phyloP scores from a whole-genome alignment of 2,329 filamentous ascomycete species.

The Hymenoscyphus repandus region DNA sequence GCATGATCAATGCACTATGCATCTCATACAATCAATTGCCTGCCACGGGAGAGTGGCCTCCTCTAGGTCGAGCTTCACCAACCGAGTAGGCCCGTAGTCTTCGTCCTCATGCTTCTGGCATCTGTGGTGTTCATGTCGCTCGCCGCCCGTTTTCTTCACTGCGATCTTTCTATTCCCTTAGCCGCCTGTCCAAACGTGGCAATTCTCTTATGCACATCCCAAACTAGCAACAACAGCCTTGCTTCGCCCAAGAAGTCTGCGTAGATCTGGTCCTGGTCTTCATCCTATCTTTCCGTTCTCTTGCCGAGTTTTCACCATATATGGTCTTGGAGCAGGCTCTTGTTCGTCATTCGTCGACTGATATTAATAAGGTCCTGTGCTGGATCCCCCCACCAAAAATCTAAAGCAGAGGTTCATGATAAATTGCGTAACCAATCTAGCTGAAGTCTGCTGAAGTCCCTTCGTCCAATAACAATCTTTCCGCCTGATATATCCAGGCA shows the following conservation, averaged over 20 bases:
- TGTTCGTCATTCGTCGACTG: conserved; percentile 13
- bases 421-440: conserved; percentile 20
- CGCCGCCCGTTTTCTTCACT: conserved; percentile 26
- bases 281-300: conserved; percentile 20
- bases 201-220: conserved; percentile 21
- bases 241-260: conserved; percentile 17
- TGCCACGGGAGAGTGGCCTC: conserved; percentile 1
- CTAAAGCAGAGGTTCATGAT: conserved; percentile 17
- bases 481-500: conserved; percentile 19
- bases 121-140: conserved; percentile 28
- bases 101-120: conserved; percentile 12
- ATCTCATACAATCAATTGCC: not conserved
- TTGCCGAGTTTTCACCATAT: conserved; percentile 13
- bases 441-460: conserved; percentile 21
- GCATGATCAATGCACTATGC: conserved; percentile 30
- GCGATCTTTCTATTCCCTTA: conserved; percentile 22
- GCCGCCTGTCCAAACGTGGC: conserved; percentile 26
- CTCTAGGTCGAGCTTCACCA: conserved; percentile 4
- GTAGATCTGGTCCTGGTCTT: conserved; percentile 20
- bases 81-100: conserved; percentile 7
- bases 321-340: conserved; percentile 5
- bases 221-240: conserved; percentile 21
- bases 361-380: not conserved
- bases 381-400: not conserved
- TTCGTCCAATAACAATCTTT: conserved; percentile 21